These are phyloP conservation scores for Aureobasidium sp. DNA, from an alignment of 2,329 filamentous ascomycete species.

Conservation along the genomic window DNA sequence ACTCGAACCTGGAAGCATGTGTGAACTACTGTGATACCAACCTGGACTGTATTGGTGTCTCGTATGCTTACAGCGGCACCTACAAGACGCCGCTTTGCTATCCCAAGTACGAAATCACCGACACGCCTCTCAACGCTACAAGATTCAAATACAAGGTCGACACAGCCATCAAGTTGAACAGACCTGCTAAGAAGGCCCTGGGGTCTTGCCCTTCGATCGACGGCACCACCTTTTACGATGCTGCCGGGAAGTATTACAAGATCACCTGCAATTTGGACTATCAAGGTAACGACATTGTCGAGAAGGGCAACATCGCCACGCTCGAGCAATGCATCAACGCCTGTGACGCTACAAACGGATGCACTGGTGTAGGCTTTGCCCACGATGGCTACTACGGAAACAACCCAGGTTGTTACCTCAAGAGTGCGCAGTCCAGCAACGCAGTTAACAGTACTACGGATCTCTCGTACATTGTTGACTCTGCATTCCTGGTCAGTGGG, in stretches of 20 bases:
- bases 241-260: constrained; percentile 6
- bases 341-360: constrained; percentile 12
- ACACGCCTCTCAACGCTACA: constrained; percentile 8
- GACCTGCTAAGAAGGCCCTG: constrained; percentile 15
- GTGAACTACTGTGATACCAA: constrained; percentile 19
- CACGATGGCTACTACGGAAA: constrained; percentile 18
- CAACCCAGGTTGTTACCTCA: constrained; percentile 17
- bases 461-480: constrained; percentile 17
- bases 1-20: constrained; percentile 14
- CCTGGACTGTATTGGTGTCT: constrained; percentile 18
- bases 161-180: constrained; percentile 18
- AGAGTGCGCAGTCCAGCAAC: constrained; percentile 9
- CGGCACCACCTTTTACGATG: constrained; percentile 15
- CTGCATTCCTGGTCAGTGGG: constrained; percentile 5
- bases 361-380: constrained; percentile 17
- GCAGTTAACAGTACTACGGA: constrained; percentile 1
- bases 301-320: constrained; percentile 14
- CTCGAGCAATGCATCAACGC: constrained; percentile 20
- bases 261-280: constrained; percentile 15
- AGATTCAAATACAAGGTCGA: constrained; percentile 21
- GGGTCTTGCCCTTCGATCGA: constrained; percentile 17
- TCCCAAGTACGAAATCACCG: constrained; percentile 20
- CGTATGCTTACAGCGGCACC: constrained; percentile 19
- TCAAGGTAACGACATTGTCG: constrained; percentile 19
- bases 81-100: constrained; percentile 19